Conservation (phyloP, 176 grass and related monocot genomes). For the Cenchrus purpureus region DNA sequence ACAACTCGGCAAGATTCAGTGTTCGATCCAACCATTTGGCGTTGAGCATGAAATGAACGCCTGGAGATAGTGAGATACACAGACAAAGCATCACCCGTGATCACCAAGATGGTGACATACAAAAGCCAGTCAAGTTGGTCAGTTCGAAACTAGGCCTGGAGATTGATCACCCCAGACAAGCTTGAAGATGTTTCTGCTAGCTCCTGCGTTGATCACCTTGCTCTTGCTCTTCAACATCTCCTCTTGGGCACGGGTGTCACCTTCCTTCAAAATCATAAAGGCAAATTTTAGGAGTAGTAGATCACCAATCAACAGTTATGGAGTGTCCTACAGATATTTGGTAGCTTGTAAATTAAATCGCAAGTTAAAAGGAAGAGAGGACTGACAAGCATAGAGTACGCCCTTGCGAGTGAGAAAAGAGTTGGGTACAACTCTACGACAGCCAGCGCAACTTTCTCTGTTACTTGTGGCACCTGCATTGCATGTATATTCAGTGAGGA, state of each 20-base stretch:
- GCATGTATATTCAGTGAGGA: neutral
- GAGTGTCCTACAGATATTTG: neutral
- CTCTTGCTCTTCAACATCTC: slow-evolving; percentile 81
- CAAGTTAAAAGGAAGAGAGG: slow-evolving; percentile 1
- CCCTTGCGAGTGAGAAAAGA: slow-evolving; percentile 63
- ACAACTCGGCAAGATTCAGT: neutral
- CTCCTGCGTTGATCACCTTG: slow-evolving; percentile 48
- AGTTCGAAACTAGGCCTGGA: neutral
- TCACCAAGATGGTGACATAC: neutral
- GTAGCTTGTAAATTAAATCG: slow-evolving; percentile 20
- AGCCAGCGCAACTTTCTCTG: slow-evolving; percentile 73
- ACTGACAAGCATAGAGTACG: slow-evolving; percentile 72
- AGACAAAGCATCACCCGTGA: neutral
- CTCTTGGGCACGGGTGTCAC: slow-evolving; percentile 62
- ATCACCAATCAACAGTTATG: neutral
- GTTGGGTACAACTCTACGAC: slow-evolving; percentile 72
- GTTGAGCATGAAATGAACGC: neutral
- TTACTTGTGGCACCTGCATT: slow-evolving; percentile 83
- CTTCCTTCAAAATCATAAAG: slow-evolving; percentile 58
- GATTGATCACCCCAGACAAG: slow-evolving; percentile 58
- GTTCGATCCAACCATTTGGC: neutral
- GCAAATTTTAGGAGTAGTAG: neutral
- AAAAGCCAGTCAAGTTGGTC: neutral
- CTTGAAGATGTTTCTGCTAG: slow-evolving; percentile 86
- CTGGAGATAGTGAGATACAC: neutral